Conservation (phyloP, 2,329 filamentous ascomycete genomes). For the Clarireedia sp. region DNA sequence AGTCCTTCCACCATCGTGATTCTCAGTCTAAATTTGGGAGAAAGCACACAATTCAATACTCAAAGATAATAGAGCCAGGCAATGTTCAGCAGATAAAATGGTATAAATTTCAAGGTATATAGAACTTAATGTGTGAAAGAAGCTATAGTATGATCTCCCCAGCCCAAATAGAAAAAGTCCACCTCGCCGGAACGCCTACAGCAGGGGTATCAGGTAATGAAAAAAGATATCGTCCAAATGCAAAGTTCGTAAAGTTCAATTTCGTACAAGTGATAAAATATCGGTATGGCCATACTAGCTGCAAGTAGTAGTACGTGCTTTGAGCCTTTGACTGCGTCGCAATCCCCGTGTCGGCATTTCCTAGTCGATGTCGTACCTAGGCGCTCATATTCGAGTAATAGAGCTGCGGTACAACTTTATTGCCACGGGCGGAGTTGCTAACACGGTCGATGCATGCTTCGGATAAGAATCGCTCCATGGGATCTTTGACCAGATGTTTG, state of each 20-base stretch:
- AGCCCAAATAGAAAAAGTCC: not conserved
- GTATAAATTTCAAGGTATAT: not conserved
- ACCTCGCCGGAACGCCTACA: conserved; percentile 6
- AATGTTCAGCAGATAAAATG: not conserved
- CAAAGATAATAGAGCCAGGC: no score
- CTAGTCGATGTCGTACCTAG: no score
- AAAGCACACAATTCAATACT: not conserved
- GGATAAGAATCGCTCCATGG: not conserved
- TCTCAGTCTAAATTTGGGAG: not conserved
- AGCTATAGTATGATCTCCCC: not conserved
- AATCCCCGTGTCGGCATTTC: no score
- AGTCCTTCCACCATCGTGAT: no score
- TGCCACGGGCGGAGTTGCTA: not conserved
- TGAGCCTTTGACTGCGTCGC: not conserved
- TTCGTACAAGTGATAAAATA: not conserved
- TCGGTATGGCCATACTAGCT: not conserved
- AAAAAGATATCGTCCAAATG: not conserved
- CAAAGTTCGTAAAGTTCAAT: not conserved
- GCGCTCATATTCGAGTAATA: no score
- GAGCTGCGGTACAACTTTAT: no score
- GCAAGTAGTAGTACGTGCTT: not conserved
- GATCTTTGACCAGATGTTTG: not conserved
- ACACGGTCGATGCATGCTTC: not conserved
- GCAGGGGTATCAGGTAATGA: conserved; percentile 6
- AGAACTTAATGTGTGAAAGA: not conserved